Percentiles rank a stretch among this genome's conserved stretches.
Conservation (phyloP, 176 grass and related monocot genomes). For the Musa troglodytarum region DNA sequence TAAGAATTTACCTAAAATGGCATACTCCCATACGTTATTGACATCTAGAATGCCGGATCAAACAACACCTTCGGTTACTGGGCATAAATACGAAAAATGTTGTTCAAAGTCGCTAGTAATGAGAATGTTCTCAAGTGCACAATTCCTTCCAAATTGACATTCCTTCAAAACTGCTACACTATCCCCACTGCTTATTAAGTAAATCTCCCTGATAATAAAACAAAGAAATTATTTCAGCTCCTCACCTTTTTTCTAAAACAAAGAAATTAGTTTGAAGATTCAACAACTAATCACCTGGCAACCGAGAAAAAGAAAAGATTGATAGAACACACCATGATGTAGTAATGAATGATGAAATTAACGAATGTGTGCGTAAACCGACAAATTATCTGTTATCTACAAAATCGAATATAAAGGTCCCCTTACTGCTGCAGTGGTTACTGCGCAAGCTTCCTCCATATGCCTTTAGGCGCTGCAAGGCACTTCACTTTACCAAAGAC, state of each 20-base stretch:
- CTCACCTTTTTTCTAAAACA: too few species aligned
- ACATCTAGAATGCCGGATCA: too few species aligned
- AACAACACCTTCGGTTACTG: too few species aligned
- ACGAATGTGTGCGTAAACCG: neutral
- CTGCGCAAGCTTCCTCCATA: conserved; percentile 80
- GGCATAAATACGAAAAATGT: too few species aligned
- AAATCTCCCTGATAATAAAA: neutral
- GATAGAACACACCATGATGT: too few species aligned
- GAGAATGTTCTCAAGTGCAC: too few species aligned
- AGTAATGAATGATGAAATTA: too few species aligned
- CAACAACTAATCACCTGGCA: neutral
- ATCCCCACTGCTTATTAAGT: neutral
- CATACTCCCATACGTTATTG: too few species aligned
- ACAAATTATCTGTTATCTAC: neutral
- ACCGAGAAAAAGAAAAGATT: neutral
- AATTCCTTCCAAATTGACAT: too few species aligned
- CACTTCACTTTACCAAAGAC: conserved; percentile 90
- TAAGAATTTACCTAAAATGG: too few species aligned
- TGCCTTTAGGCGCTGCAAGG: conserved; percentile 58
- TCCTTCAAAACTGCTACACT: neutral
- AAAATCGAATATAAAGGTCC: neutral
- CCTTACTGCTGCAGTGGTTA: conserved; percentile 16
- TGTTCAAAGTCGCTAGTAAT: too few species aligned
- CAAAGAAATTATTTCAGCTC: neutral
- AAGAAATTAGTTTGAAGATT: neutral